These are phyloP conservation scores for Zygnema circumcarinatum DNA, from an alignment of 139 green algal genomes.

Conservation along the genomic window DNA sequence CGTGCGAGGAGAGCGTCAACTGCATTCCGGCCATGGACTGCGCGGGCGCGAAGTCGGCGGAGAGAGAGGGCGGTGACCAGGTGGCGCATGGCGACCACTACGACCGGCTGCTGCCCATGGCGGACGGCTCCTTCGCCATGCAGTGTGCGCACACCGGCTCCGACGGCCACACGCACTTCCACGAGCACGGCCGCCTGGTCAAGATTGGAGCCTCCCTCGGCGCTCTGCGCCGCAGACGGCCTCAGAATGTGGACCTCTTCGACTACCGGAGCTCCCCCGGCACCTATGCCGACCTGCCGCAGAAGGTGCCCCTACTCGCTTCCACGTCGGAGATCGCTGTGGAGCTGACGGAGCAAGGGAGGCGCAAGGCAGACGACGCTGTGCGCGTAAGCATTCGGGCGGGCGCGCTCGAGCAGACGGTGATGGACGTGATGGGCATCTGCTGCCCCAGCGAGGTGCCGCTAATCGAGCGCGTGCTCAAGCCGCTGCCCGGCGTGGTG, in stretches of 20 bases:
- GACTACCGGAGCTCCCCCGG: background rate
- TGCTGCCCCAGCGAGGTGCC: slow-evolving; percentile 77
- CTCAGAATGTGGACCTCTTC: slow-evolving; percentile 32
- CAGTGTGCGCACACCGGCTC: slow-evolving; percentile 22
- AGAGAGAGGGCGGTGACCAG: slow-evolving; percentile 23
- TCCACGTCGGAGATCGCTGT: background rate
- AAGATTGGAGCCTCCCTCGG: slow-evolving; percentile 3
- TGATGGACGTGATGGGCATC: slow-evolving; percentile 66
- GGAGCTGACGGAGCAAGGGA: background rate
- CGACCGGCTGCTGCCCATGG: slow-evolving; percentile 43
- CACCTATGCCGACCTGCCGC: background rate
- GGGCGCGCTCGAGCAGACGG: background rate
- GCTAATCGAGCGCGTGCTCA: slow-evolving; percentile 70
- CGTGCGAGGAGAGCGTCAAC: slow-evolving; percentile 1
- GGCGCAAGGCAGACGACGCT: background rate
- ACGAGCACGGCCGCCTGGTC: slow-evolving; percentile 52
- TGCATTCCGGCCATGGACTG: slow-evolving; percentile 14
- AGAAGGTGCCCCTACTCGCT: slow-evolving; percentile 10
- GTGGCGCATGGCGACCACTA: slow-evolving; percentile 53
- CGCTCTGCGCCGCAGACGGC: background rate
- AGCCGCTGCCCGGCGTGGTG: slow-evolving; percentile 67
- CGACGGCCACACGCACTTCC: slow-evolving; percentile 34
- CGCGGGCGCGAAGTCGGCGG: background rate
- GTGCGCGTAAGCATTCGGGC: background rate
- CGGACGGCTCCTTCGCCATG: slow-evolving; percentile 45